Evolutionary conservation across 2,329 filamentous ascomycete species (phyloP).

Genomic region (Periconia sp.): DNA sequence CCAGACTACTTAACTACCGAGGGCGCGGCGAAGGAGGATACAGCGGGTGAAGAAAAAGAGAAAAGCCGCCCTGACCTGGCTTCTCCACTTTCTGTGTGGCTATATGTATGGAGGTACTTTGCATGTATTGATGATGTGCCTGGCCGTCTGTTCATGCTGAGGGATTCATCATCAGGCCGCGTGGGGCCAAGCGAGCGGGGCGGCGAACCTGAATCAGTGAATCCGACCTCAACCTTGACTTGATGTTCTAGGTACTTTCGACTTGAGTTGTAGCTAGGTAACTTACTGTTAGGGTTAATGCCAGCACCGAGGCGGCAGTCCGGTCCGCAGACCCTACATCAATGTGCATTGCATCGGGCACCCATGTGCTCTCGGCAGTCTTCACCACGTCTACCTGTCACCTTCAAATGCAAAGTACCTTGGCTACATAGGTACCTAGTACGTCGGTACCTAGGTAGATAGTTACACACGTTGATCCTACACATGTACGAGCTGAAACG

Average conservation of each 20-base stretch:
- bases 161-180: neutral
- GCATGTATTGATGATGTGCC: neutral
- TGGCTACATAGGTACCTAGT: no score
- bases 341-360: no score
- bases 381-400: no score
- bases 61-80: conserved; percentile 1
- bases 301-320: conserved; percentile 33
- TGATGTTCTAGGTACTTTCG: neutral
- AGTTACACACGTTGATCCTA: neutral
- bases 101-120: neutral
- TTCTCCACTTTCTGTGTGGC: no score
- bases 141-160: no score
- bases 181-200: conserved; percentile 41
- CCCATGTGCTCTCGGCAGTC: no score
- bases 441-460: no score
- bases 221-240: neutral
- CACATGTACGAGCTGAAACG: conserved; percentile 37
- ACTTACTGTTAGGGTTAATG: no score
- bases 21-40: no score
- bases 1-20: no score
- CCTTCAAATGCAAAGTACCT: no score
- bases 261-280: neutral
- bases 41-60: conserved; percentile 19
- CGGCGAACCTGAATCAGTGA: conserved; percentile 6
- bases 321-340: conserved; percentile 36